Evolutionary conservation across 768 basidiomycete genomes (phyloP).

Genomic region (Boletellus emodensis): DNA sequence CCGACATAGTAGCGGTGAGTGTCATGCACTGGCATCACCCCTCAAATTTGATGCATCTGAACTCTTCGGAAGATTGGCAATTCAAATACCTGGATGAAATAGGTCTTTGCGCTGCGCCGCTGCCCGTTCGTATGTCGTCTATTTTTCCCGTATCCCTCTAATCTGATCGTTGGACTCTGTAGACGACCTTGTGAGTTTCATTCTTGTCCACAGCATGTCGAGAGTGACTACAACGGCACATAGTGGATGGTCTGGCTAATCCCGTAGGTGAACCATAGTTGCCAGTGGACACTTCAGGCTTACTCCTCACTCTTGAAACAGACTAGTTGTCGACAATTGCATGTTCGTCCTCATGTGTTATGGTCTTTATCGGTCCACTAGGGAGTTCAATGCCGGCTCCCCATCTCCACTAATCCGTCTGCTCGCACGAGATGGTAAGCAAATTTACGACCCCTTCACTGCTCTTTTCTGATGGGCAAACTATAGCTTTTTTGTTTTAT

Average conservation of each 20-base stretch:
- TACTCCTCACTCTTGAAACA: background rate
- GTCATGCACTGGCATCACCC: background rate
- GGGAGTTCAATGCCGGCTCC: background rate
- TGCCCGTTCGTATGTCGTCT: conserved; percentile 1
- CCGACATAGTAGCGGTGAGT: background rate
- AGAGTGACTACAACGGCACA: background rate
- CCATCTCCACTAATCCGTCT: conserved; percentile 5
- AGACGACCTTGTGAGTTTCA: conserved; percentile 9
- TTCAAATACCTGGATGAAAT: conserved; percentile 6
- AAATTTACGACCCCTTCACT: background rate
- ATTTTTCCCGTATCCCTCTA: background rate
- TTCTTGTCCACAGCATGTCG: background rate
- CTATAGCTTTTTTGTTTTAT: conserved; percentile 15
- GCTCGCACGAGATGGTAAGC: conserved; percentile 10
- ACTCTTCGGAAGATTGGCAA: background rate
- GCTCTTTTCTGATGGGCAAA: background rate
- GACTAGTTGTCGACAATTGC: conserved; percentile 13
- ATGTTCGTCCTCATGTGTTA: conserved; percentile 5
- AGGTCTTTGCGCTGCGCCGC: conserved; percentile 11
- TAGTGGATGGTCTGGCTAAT: conserved; percentile 12
- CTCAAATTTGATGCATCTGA: background rate
- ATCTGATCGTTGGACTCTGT: background rate
- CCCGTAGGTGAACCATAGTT: conserved; percentile 7
- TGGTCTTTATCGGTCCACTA: conserved; percentile 3
- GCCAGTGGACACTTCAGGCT: background rate